Evolutionary conservation across 1,284 basidiomycete genomes (phyloP).

Genomic region (Cryptococcus maquisensis): DNA sequence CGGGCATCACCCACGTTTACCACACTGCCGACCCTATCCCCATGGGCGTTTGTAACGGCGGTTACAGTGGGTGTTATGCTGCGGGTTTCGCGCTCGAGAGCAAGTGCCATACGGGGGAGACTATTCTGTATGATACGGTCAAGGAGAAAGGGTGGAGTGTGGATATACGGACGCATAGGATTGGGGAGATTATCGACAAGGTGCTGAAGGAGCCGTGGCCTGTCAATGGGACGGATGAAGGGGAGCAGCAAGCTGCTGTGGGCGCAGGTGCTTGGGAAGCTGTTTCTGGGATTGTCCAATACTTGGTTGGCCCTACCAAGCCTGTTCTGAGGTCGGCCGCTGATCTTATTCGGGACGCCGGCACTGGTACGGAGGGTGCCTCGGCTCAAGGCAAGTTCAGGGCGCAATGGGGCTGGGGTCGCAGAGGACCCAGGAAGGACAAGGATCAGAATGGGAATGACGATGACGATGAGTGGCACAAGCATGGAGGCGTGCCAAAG

Average conservation of each 20-base stretch:
- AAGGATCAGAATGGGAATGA: slow-evolving; percentile 19
- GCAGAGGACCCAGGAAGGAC: slow-evolving; percentile 21
- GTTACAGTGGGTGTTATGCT: slow-evolving; percentile 48
- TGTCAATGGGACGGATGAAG: slow-evolving; percentile 17
- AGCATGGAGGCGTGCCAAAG: slow-evolving; percentile 46
- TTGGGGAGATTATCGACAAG: slow-evolving; percentile 68
- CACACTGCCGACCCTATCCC: slow-evolving; percentile 55
- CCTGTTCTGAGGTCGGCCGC: too few species aligned
- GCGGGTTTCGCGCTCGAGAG: slow-evolving; percentile 49
- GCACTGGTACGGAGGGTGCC: too few species aligned
- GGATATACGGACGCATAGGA: slow-evolving; percentile 71
- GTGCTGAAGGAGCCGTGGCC: slow-evolving; percentile 72
- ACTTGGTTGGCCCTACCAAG: too few species aligned
- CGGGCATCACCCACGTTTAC: slow-evolving; percentile 55
- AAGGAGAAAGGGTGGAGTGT: slow-evolving; percentile 75
- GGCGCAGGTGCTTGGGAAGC: too few species aligned
- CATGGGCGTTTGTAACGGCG: slow-evolving; percentile 50
- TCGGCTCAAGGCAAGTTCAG: neutral
- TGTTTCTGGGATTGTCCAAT: too few species aligned
- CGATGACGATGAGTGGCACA: slow-evolving; percentile 35
- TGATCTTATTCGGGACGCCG: too few species aligned
- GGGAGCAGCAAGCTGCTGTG: too few species aligned
- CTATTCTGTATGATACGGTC: slow-evolving; percentile 84
- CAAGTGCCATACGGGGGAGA: slow-evolving; percentile 75
- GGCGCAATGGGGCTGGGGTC: slow-evolving; percentile 33